A percentile compares a stretch with the other conserved stretches of the same genome.
phyloP scores from a whole-genome alignment of 129 eudicot species.

The Helianthus annuus region DNA sequence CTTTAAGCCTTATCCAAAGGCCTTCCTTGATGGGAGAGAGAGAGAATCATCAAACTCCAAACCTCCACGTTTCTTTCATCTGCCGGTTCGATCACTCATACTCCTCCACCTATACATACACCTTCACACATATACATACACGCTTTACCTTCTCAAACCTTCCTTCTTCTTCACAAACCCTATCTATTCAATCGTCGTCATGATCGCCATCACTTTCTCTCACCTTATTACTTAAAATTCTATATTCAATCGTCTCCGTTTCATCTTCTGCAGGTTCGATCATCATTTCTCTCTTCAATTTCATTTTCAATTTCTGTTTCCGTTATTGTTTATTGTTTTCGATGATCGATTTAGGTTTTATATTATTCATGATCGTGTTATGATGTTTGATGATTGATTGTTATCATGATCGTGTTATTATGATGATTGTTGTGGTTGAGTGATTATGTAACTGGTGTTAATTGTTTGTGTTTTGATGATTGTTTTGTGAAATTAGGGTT shows the following conservation, averaged over 20 bases:
- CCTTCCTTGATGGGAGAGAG: conserved; percentile 11
- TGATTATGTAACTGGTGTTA: neutral
- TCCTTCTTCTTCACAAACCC: conserved; percentile 11
- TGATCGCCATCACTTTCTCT: neutral
- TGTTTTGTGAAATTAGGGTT: neutral
- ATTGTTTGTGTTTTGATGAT: neutral
- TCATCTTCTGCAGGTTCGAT: conserved; percentile 24
- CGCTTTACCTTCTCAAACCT: conserved; percentile 26
- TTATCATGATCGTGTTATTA: too few relatives aligned
- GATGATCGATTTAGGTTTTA: conserved; percentile 13
- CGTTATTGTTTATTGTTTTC: neutral
- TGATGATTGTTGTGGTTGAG: conserved; percentile 2
- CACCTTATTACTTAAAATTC: neutral
- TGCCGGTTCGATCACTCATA: conserved; percentile 42
- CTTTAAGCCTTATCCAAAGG: conserved; percentile 30
- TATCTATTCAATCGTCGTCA: conserved; percentile 3
- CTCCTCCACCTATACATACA: conserved; percentile 5
- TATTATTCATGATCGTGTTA: neutral
- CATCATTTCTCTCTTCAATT: neutral
- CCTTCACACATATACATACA: neutral
- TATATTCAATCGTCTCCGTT: neutral
- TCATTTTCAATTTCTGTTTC: conserved; percentile 1
- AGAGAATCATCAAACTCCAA: conserved; percentile 28
- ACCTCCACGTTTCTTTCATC: conserved; percentile 54
- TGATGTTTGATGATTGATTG: too few relatives aligned